phyloP scores from a whole-genome alignment of 2,329 filamentous ascomycete species.

The Leptographium radiaticola region DNA sequence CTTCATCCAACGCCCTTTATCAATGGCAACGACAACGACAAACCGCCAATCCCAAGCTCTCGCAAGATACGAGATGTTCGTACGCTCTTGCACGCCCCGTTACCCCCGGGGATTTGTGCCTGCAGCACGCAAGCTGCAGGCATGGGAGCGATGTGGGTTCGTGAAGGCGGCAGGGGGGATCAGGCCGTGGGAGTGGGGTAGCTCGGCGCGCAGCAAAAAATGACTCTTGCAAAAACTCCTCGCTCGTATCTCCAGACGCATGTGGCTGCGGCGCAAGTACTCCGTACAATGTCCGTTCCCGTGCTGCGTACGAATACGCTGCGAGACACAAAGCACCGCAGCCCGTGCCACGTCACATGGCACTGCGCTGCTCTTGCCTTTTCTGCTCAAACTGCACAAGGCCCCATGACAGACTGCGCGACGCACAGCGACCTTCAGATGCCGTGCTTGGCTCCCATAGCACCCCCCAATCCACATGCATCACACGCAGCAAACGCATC shows the following conservation, averaged over 20 bases:
- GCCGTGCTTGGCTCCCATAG: no score
- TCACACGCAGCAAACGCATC: not conserved
- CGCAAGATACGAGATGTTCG: no score
- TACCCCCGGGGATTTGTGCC: conserved; percentile 4
- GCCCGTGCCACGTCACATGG: not conserved
- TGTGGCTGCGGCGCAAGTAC: no score
- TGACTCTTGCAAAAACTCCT: no score
- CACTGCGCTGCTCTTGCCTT: not conserved
- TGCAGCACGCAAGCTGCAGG: conserved; percentile 6
- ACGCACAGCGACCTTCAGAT: not conserved
- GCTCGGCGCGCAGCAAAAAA: no score
- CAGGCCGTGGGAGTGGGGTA: not conserved
- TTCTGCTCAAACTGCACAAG: not conserved
- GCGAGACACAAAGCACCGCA: not conserved
- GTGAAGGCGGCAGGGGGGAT: not conserved
- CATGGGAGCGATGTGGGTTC: not conserved
- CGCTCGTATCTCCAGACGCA: no score
- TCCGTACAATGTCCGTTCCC: not conserved
- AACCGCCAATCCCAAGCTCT: no score
- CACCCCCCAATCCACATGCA: no score
- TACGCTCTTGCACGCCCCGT: not conserved
- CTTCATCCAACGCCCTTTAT: not conserved
- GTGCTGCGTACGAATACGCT: no score
- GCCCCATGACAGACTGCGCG: no score
- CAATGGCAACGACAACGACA: no score